These are phyloP conservation scores for Botrytis paeoniae DNA, from an alignment of 2,329 filamentous ascomycete species.

Conservation along the genomic window DNA sequence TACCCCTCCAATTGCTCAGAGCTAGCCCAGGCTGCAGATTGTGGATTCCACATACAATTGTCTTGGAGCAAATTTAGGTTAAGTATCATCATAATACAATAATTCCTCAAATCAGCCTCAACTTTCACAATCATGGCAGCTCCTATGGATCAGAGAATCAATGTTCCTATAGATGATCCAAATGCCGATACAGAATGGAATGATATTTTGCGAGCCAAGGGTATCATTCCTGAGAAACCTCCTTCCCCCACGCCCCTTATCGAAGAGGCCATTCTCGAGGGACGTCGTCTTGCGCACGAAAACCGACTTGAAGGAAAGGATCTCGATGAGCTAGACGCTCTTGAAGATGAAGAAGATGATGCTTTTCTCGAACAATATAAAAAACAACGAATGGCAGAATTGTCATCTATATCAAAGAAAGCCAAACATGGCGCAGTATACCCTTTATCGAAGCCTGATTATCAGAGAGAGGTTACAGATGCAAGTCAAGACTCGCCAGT, in stretches of 20 bases:
- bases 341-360: slow-evolving; percentile 95
- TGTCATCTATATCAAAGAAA: slow-evolving; percentile 70
- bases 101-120: not conserved
- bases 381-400: slow-evolving; percentile 80
- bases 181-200: slow-evolving; percentile 99
- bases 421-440: slow-evolving; percentile 88
- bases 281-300: slow-evolving; percentile 78
- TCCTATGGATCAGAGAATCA: slow-evolving; percentile 61
- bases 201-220: slow-evolving; percentile 95
- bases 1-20: slow-evolving; percentile 7
- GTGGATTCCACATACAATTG: not conserved
- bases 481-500: slow-evolving; percentile 69
- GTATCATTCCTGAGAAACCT: slow-evolving; percentile 95
- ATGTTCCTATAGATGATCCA: slow-evolving; percentile 87
- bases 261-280: slow-evolving; percentile 87
- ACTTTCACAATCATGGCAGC: slow-evolving; percentile 51
- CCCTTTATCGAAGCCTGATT: slow-evolving; percentile 91
- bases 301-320: slow-evolving; percentile 93
- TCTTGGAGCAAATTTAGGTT: not conserved
- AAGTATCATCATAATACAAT: not conserved
- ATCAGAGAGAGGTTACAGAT: slow-evolving; percentile 86
- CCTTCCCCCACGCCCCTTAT: slow-evolving; percentile 94
- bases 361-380: slow-evolving; percentile 85
- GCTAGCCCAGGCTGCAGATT: not conserved
- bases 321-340: slow-evolving; percentile 84